These are phyloP conservation scores for Fusarium floridanum DNA, from an alignment of 2,329 filamentous ascomycete genomes.

Conservation along the genomic window DNA sequence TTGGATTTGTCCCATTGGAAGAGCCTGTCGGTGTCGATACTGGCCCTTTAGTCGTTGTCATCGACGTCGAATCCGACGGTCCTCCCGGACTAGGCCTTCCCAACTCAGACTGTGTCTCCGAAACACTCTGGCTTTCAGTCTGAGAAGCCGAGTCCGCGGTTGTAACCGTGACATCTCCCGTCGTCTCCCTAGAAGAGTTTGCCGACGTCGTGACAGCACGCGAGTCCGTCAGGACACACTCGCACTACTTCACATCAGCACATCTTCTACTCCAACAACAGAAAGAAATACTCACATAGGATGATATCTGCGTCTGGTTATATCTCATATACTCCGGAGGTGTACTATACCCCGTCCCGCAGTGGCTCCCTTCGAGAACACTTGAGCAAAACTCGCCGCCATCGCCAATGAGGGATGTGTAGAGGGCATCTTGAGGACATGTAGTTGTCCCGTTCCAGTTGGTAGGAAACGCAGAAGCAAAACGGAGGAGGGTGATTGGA, in stretches of 20 bases:
- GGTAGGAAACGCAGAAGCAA: conserved; percentile 21
- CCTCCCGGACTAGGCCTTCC: conserved; percentile 27
- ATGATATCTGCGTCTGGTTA: conserved; percentile 47
- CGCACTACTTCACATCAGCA: conserved; percentile 41
- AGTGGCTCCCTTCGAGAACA: conserved; percentile 43
- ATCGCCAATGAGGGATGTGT: conserved; percentile 46
- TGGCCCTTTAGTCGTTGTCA: background rate
- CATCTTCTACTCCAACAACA: too few relatives aligned
- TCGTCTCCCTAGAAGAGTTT: background rate
- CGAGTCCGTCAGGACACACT: conserved; percentile 42
- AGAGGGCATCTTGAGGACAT: conserved; percentile 49
- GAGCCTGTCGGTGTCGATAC: background rate
- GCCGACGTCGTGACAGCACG: background rate
- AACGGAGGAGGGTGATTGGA: conserved; percentile 18
- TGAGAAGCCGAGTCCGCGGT: conserved; percentile 6
- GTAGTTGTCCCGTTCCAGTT: conserved; percentile 34
- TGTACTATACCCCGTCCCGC: conserved; percentile 41
- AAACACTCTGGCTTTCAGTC: background rate
- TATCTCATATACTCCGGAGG: conserved; percentile 48
- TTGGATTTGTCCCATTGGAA: background rate
- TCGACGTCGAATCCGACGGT: conserved; percentile 1
- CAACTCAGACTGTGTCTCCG: conserved; percentile 6
- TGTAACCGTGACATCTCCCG: background rate
- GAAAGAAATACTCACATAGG: conserved; percentile 44
- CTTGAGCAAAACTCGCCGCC: conserved; percentile 48